Evolutionary conservation across 1,284 basidiomycete species (phyloP).

Genomic region (Cerrena zonata): DNA sequence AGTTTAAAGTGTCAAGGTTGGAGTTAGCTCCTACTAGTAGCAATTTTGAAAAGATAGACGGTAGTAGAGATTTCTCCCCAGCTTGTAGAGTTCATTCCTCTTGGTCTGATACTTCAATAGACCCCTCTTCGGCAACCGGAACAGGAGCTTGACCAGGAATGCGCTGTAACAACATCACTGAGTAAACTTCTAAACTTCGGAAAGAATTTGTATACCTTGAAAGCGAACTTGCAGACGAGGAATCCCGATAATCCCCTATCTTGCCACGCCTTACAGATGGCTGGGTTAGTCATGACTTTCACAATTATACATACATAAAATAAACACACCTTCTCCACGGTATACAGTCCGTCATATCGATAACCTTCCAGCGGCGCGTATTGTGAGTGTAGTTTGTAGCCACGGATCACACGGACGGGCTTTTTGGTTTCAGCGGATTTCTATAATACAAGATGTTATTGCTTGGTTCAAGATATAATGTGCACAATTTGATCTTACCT

Average conservation of each 20-base stretch:
- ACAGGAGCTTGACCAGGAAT: constrained; percentile 55
- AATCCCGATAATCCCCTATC: constrained; percentile 66
- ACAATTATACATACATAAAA: not conserved
- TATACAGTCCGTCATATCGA: constrained; percentile 80
- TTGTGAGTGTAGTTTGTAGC: constrained; percentile 64
- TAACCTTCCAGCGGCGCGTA: constrained; percentile 76
- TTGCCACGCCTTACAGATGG: constrained; percentile 52
- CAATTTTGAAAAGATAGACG: too few species aligned
- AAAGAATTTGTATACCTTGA: constrained; percentile 53
- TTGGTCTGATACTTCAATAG: too few species aligned
- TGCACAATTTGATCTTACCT: too few species aligned
- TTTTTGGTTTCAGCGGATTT: constrained; percentile 65
- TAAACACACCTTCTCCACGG: constrained; percentile 55
- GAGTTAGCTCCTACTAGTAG: too few species aligned
- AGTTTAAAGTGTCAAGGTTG: too few species aligned
- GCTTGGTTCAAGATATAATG: too few species aligned
- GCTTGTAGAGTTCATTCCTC: too few species aligned
- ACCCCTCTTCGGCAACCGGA: too few species aligned
- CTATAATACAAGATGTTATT: constrained; percentile 30
- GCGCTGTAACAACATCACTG: constrained; percentile 38
- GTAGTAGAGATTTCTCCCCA: too few species aligned
- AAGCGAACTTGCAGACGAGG: constrained; percentile 73
- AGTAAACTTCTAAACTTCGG: not conserved
- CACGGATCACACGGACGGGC: constrained; percentile 77
- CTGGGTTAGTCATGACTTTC: constrained; percentile 4